Base-by-base conservation (phyloP, 176 grass and related monocot species). In the Cenchrus purpureus region DNA sequence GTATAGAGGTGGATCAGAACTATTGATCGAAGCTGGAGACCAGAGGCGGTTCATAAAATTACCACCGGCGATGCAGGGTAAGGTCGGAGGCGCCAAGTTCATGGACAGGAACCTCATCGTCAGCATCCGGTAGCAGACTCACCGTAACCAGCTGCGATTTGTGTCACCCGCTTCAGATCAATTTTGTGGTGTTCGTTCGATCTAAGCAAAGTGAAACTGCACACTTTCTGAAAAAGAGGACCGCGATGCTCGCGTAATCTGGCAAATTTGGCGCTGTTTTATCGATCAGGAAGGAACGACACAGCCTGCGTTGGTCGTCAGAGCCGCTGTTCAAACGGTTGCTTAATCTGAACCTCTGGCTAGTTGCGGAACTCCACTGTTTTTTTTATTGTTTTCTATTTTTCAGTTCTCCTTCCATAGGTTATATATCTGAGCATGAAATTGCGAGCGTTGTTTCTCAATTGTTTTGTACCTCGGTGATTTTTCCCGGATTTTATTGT, bases 1-100 rank as follows among this genome's bases (percentile, higher is more conserved):
- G 97, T 98, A 95, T 76, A 87, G 93, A 55, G 93, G 97, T 42
- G 91, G 91, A 20, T 95, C 88, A 3, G 93, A 95, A 57, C 62
- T 98, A 40, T 51, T 95, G 81, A 83, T 98, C 14, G 97, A 98
- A 89, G 93, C 91, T 10, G 93, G 93, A 15, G 93, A 98, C 53
- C 97, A 98, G 87, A 94, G 97, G 64, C 93, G 97, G 4, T 66
- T 98, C 43, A 86, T 95, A 65, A 95, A 98, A 82, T 66, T 98
- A 74, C 91, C 93, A 6, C 45, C 11, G 10, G 31, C 65, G 1
- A 92, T 95, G 93, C 93, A 95, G 12, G 93, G 97, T 10, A 95
- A 89, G 61, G 91, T 98, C 19, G 64, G 78, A 0, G 90, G 85
- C 14, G 88, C 97, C 62, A 98, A 95, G 88, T 98, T 98, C 43